phyloP scores from a whole-genome alignment of 768 basidiomycete species.

The Tubosaeta sp. region DNA sequence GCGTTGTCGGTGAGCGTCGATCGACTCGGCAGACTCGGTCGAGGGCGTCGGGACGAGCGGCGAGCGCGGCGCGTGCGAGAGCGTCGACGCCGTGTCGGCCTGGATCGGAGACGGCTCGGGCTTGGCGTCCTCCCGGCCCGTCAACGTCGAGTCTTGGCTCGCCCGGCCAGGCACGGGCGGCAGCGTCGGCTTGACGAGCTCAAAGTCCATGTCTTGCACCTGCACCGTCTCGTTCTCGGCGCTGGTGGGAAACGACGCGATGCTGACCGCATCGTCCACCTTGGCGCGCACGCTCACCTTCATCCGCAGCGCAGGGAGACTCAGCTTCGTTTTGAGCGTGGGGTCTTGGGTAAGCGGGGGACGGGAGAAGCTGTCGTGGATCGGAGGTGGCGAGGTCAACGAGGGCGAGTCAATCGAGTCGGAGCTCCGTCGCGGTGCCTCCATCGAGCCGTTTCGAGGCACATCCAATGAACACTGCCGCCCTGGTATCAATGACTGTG shows the following conservation, averaged over 20 bases:
- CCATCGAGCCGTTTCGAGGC: slow-evolving; percentile 16
- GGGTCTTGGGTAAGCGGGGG: slow-evolving; percentile 25
- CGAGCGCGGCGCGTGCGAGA: slow-evolving; percentile 30
- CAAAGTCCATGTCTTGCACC: slow-evolving; percentile 79
- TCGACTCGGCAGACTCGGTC: slow-evolving; percentile 23
- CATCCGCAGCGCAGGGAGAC: slow-evolving; percentile 62
- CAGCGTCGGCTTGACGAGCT: slow-evolving; percentile 64
- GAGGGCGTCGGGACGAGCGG: slow-evolving; percentile 15
- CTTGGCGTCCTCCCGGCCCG: slow-evolving; percentile 23
- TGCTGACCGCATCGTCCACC: slow-evolving; percentile 30
- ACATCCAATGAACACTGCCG: slow-evolving; percentile 18
- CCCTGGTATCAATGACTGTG: slow-evolving; percentile 11
- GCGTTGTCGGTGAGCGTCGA: slow-evolving; percentile 66
- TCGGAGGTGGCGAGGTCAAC: slow-evolving; percentile 38
- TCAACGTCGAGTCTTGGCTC: slow-evolving; percentile 52
- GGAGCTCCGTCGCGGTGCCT: slow-evolving; percentile 18
- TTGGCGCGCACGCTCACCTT: slow-evolving; percentile 27
- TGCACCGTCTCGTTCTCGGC: slow-evolving; percentile 57
- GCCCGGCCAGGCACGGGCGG: slow-evolving; percentile 38
- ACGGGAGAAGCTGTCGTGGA: slow-evolving; percentile 37
- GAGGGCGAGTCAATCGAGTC: slow-evolving; percentile 33
- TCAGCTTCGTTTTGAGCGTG: slow-evolving; percentile 57
- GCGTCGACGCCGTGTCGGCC: slow-evolving; percentile 41
- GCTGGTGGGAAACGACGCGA: slow-evolving; percentile 19
- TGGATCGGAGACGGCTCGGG: slow-evolving; percentile 21